Percentiles rank a stretch among this genome's conserved stretches.
These are phyloP conservation scores for Paramecium primaurelia DNA, from an alignment of 73 alveolate genomes.

Conservation along the genomic window DNA sequence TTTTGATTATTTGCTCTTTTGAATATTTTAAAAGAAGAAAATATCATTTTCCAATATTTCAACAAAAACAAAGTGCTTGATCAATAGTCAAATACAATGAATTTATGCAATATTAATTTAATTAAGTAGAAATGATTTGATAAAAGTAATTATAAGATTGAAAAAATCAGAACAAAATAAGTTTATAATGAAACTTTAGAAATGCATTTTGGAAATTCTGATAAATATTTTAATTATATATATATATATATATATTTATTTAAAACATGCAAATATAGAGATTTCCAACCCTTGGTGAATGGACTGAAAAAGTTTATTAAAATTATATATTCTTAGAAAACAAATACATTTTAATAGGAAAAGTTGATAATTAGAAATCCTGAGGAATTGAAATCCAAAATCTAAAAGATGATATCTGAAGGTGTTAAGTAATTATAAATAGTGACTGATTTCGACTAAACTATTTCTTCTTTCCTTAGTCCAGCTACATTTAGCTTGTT, in stretches of 20 bases:
- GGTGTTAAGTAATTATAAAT: background rate
- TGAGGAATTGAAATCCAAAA: background rate
- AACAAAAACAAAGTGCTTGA: background rate
- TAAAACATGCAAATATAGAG: background rate
- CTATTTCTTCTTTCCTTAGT: conserved; percentile 31
- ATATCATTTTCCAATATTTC: background rate
- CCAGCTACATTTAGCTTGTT: conserved; percentile 28
- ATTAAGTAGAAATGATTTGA: background rate
- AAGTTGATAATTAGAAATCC: background rate
- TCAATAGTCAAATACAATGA: background rate
- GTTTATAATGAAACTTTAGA: background rate
- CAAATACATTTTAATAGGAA: background rate
- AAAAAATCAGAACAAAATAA: background rate
- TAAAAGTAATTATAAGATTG: background rate
- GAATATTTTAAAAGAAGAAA: background rate
- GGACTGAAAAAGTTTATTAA: background rate
- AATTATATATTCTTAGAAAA: background rate
- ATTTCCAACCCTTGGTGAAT: background rate
- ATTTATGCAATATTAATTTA: too few relatives aligned
- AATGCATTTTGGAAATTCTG: background rate
- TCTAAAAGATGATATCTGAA: background rate
- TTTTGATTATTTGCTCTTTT: too few relatives aligned
- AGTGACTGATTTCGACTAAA: conserved; percentile 32
- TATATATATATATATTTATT: background rate
- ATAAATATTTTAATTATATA: background rate